phyloP scores from a whole-genome alignment of 371 early-diverging fungal species.

The Apophysomyces sp. region DNA sequence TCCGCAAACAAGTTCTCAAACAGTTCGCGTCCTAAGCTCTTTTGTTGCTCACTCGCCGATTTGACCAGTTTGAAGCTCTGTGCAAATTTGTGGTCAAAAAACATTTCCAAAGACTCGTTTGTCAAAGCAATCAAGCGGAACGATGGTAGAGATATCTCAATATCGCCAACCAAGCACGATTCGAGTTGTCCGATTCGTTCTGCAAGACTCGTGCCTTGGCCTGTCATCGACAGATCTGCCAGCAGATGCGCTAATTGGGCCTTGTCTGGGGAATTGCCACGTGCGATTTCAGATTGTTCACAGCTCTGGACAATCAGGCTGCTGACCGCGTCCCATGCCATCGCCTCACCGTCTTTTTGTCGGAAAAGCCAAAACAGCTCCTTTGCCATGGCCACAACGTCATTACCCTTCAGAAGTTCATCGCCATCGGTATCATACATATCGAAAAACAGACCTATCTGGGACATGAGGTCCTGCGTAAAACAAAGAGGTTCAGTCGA shows the following conservation, averaged over 20 bases:
- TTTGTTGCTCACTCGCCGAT: conserved; percentile 50
- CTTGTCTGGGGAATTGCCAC: conserved; percentile 14
- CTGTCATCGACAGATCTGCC: conserved; percentile 9
- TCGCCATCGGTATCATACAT: conserved; percentile 75
- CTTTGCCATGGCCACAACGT: conserved; percentile 81
- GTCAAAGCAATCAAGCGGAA: conserved; percentile 67
- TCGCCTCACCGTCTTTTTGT: conserved; percentile 43
- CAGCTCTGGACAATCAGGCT: conserved; percentile 59
- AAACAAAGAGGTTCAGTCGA: background rate
- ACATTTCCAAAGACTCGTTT: conserved; percentile 65
- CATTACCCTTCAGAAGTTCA: conserved; percentile 64
- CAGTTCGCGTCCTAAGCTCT: conserved; percentile 54
- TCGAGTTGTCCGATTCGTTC: conserved; percentile 16
- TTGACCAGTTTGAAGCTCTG: conserved; percentile 65
- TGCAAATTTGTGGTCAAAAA: conserved; percentile 67
- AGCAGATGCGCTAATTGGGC: conserved; percentile 6
- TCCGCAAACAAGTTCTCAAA: conserved; percentile 59
- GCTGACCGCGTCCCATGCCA: conserved; percentile 59
- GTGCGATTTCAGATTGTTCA: conserved; percentile 54
- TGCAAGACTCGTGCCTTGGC: background rate
- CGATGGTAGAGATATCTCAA: conserved; percentile 33
- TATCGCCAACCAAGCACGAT: background rate
- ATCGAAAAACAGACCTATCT: conserved; percentile 79
- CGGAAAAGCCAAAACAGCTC: conserved; percentile 74
- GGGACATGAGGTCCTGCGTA: conserved; percentile 68